Base-by-base conservation (phyloP, 2,329 filamentous ascomycete species). In the Huntiella savannae region DNA sequence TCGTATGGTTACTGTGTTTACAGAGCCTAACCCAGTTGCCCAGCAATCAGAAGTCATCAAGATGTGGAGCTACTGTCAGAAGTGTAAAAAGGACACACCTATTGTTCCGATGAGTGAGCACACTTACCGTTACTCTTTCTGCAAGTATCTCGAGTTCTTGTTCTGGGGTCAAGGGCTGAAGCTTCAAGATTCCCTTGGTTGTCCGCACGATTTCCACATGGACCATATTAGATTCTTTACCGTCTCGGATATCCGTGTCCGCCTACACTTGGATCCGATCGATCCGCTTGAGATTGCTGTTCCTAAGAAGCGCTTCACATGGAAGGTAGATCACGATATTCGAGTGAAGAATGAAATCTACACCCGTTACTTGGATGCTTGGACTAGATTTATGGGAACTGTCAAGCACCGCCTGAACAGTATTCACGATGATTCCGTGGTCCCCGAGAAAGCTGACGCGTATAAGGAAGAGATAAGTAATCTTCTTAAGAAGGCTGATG, bases 61-160 rank as follows among this genome's bases (percentile, higher is more conserved):
- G 48, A 95, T 98, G 85, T 98, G 92, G 92, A 96, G 85, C 53
- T 85, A 81, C 54, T 98, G 91, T 65, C 91, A 93, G 55, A 70
- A 83, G 28, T 98, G 92, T 60, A 79, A 83, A 45, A 84, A 84
- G 53, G 87, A 96, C 58, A 93, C 88, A 0, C 82, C 85, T 35
- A 78, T 87, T 41, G 82, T 83, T 53, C 78, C 80, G 32, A 95
- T 98, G 85, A 95, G 88, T 1, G 78, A 86, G 48, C 86, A 77
- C 55, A 92, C 87, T 0, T 98, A 86, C 82, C 95, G 92, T 59
- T 98, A 98, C 59, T 98, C 91, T 0, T 93, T 98, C 56, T 91
- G 85, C 8, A 98, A 98, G 61, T 98, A 96, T 56, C 69, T 98
- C n/a, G 91, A 98, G 61, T 68, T 98, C 13, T 86, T 87, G 2